Evolutionary conservation across 345 rosid genomes (phyloP).

Genomic region (Syzygium jambos): DNA sequence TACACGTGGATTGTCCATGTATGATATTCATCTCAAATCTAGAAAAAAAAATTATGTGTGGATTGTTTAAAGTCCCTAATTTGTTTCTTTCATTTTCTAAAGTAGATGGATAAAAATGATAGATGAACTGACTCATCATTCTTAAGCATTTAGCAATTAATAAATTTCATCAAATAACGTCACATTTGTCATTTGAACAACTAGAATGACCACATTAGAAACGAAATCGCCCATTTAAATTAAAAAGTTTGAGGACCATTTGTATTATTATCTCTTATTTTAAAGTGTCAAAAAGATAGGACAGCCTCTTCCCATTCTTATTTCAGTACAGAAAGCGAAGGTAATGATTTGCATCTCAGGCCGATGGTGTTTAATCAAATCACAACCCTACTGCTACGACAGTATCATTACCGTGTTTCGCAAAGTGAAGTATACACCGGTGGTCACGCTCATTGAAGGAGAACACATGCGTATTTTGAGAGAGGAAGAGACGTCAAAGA

Average conservation of each 20-base stretch:
- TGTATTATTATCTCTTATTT: background rate
- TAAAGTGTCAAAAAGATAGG: background rate
- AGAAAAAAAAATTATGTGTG: background rate
- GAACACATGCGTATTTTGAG: background rate
- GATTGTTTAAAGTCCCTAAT: accelerated
- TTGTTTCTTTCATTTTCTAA: background rate
- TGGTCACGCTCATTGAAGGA: background rate
- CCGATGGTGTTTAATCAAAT: background rate
- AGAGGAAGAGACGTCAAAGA: background rate
- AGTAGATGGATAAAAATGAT: background rate
- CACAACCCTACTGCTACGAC: background rate
- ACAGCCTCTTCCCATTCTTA: background rate
- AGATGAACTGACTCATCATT: background rate
- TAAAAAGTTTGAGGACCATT: accelerated
- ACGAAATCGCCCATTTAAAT: accelerated
- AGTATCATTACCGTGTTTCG: background rate
- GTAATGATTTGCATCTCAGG: background rate
- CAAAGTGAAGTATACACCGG: background rate
- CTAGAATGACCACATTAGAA: accelerated
- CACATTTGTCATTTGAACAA: background rate
- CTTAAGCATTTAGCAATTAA: background rate
- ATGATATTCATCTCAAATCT: background rate
- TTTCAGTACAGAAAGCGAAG: background rate
- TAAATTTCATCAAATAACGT: too few relatives aligned
- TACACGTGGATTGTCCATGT: accelerated